Evolutionary conservation across 2,329 filamentous ascomycete species (phyloP), one percentile per base, ranked within the genome.

Genomic region (Periconia sp.): DNA sequence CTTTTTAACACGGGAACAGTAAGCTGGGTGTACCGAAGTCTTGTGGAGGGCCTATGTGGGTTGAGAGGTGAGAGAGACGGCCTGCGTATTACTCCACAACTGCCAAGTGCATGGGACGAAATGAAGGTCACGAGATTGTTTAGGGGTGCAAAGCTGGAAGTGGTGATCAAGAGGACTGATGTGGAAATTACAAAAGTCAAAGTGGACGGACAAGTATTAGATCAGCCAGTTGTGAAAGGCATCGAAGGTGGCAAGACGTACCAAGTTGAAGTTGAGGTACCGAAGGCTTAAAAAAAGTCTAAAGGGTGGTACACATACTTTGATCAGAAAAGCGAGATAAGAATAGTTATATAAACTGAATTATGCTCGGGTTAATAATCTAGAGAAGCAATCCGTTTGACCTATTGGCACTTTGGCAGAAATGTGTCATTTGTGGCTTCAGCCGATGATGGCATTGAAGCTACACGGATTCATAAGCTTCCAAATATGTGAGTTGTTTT

Each of bases 1-100:
- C 59, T 83, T 12, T 82, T 83, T 67, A 82, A 82, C 59, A 83
- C 79, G 2, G 80, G 79, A 3, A 82, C 79, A 5, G 75, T 80
- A 17, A 76, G 77, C 13, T 83, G 79, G 80, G 78, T 72, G 3
- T 82, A 82, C 59, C 71, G 79, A 8, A 77, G 73, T 57, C 73
- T 82, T 51, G 74, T 81, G 33, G 79, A 83, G 59, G 78, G 79
- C 0, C 59, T 83, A 4, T 82, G 78, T 46, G 79, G 80, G 0
- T 63, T 83, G 25, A 70, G 72, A 9, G 80, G 80, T 18, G 77
- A 78, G 9, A 63, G 63, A 1, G 62, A 75, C 2, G 79, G 79
- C 0, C 55, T 82, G 36, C 52, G 52, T 7, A 66, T 82, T 19
- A 63, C 69, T 2, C 79, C 80, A 1, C 77, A 80, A 59, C 62